phyloP scores from a whole-genome alignment of 768 basidiomycete species.

The Dentipellis sp. region DNA sequence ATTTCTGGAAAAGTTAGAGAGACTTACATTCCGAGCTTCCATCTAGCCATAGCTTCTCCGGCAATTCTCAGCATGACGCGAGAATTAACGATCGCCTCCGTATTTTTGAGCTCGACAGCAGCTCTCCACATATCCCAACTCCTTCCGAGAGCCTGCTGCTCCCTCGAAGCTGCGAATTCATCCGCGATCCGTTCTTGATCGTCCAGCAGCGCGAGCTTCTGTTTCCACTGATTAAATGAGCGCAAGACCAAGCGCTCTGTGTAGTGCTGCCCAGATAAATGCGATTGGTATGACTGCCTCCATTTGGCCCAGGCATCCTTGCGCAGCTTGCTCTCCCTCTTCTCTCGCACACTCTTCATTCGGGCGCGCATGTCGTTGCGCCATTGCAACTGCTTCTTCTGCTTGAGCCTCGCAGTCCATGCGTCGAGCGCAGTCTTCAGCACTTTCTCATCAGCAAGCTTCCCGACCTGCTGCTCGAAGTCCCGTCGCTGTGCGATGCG shows the following conservation, averaged over 20 bases:
- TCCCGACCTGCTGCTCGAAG: slow-evolving; percentile 32
- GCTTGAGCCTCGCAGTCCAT: slow-evolving; percentile 50
- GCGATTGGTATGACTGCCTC: slow-evolving; percentile 47
- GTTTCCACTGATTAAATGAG: slow-evolving; percentile 47
- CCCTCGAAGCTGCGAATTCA: slow-evolving; percentile 20
- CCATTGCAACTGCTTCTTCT: slow-evolving; percentile 52
- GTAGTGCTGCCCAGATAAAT: slow-evolving; percentile 43
- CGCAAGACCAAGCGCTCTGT: slow-evolving; percentile 32
- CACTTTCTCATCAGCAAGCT: slow-evolving; percentile 34
- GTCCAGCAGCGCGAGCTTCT: slow-evolving; percentile 29
- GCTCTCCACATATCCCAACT: slow-evolving; percentile 55
- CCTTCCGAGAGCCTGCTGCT: slow-evolving; percentile 28
- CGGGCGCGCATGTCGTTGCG: slow-evolving; percentile 61
- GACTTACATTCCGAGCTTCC: slow-evolving; percentile 50
- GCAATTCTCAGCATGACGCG: slow-evolving; percentile 41
- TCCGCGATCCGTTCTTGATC: slow-evolving; percentile 42
- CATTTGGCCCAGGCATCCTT: slow-evolving; percentile 59
- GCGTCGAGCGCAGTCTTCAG: slow-evolving; percentile 31
- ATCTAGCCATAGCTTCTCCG: slow-evolving; percentile 37
- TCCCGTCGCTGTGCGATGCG: slow-evolving; percentile 27
- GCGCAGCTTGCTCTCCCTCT: slow-evolving; percentile 40
- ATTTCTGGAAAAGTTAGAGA: neutral
- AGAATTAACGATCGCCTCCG: slow-evolving; percentile 35
- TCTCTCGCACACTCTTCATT: slow-evolving; percentile 55
- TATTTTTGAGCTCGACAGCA: slow-evolving; percentile 31